Percentiles rank a stretch among this genome's conserved stretches.
These are phyloP conservation scores for Epithele typhae DNA, from an alignment of 768 basidiomycete genomes.

Conservation along the genomic window DNA sequence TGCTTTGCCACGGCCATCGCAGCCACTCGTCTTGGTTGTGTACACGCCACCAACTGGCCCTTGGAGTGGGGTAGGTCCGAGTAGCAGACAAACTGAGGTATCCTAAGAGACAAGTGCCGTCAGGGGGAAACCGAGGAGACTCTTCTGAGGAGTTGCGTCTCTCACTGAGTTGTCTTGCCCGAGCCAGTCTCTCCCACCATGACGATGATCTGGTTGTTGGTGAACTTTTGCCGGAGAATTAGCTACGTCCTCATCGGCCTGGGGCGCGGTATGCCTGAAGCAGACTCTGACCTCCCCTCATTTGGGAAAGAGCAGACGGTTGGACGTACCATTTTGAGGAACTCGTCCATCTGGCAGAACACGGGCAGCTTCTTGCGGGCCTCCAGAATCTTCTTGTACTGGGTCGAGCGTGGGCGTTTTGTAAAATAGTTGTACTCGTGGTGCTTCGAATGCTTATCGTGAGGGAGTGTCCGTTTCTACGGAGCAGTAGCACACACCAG, in stretches of 20 bases:
- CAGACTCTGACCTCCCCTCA: conserved; percentile 28
- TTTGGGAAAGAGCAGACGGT: not conserved
- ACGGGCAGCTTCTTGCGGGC: conserved; percentile 88
- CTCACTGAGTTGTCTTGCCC: conserved; percentile 94
- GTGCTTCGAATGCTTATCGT: conserved; percentile 61
- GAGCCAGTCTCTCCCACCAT: conserved; percentile 95
- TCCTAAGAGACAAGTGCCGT: conserved; percentile 42
- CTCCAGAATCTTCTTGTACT: conserved; percentile 85
- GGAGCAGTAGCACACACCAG: conserved; percentile 26
- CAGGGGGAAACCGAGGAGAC: not conserved
- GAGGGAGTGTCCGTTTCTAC: no score
- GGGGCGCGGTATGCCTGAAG: conserved; percentile 20
- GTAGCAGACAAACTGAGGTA: conserved; percentile 94
- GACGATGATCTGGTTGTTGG: conserved; percentile 77
- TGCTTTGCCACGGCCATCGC: conserved; percentile 98
- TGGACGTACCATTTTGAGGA: conserved; percentile 76
- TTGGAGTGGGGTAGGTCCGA: conserved; percentile 89
- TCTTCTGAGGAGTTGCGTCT: not conserved
- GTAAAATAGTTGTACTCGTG: conserved; percentile 88
- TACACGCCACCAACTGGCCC: conserved; percentile 92
- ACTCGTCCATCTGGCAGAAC: conserved; percentile 88
- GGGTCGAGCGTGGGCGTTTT: conserved; percentile 63
- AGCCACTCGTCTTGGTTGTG: conserved; percentile 93
- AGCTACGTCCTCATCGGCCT: conserved; percentile 19
- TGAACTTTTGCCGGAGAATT: conserved; percentile 47